Evolutionary conservation across 2,329 filamentous ascomycete species (phyloP).

Genomic region (Aspergillus unguis): DNA sequence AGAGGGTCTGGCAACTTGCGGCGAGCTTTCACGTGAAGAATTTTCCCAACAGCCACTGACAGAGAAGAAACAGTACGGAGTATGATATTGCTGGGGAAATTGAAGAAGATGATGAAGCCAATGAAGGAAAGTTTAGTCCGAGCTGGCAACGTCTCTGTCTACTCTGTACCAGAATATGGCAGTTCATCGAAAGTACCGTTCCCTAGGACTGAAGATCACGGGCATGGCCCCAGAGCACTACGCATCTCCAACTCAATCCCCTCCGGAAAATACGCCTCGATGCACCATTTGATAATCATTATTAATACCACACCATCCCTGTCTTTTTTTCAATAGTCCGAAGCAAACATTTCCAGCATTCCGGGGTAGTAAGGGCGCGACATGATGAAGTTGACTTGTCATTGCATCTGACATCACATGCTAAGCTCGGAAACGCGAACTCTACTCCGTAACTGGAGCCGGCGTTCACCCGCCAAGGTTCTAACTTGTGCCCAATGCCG

Average conservation of each 20-base stretch:
- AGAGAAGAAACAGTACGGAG: background rate
- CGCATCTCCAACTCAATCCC: background rate
- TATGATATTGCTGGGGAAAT: background rate
- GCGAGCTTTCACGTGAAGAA: slow-evolving; percentile 16
- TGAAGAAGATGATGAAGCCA: background rate
- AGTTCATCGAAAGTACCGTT: background rate
- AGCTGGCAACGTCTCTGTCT: background rate
- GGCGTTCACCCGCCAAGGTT: too few relatives aligned
- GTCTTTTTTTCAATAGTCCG: background rate
- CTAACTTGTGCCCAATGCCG: background rate
- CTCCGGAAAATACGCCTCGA: slow-evolving; percentile 1
- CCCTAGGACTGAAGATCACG: too few relatives aligned
- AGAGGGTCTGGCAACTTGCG: background rate
- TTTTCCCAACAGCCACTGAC: background rate
- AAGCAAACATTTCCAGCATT: background rate
- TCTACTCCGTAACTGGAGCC: too few relatives aligned
- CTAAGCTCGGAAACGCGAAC: background rate
- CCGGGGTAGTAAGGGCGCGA: too few relatives aligned
- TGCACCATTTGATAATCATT: background rate
- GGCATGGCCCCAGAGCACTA: background rate
- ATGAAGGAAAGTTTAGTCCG: slow-evolving; percentile 3
- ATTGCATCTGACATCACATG: slow-evolving; percentile 10
- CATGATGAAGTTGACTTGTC: too few relatives aligned
- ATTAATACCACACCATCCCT: background rate
- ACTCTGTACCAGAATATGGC: background rate